Evolutionary conservation across 805 yeast species (phyloP).

Genomic region (Candida stauntonica): DNA sequence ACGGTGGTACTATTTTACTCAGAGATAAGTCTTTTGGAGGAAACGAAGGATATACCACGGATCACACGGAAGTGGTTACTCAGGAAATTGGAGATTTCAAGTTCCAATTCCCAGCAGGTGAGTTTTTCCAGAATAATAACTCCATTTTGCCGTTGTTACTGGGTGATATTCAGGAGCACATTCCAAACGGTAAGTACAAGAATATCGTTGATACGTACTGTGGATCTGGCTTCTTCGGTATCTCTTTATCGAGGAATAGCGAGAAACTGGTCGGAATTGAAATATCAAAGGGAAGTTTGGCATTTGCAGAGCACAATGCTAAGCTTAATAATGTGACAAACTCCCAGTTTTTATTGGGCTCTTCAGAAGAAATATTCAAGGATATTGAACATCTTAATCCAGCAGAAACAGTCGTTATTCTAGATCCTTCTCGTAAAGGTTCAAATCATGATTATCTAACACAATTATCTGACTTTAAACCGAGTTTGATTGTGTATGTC

Average conservation of each 20-base stretch:
- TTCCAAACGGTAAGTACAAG: slow-evolving; percentile 39
- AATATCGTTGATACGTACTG: slow-evolving; percentile 93
- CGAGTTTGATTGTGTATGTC: slow-evolving; percentile 80
- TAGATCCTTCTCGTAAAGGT: slow-evolving; percentile 97
- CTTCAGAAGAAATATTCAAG: slow-evolving; percentile 84
- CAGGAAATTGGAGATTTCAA: slow-evolving; percentile 66
- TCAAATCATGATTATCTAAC: slow-evolving; percentile 80
- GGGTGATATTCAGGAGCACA: slow-evolving; percentile 59
- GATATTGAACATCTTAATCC: slow-evolving; percentile 47
- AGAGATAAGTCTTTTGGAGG: slow-evolving; percentile 62
- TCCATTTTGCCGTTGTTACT: slow-evolving; percentile 86
- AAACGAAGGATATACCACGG: slow-evolving; percentile 57
- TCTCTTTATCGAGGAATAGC: slow-evolving; percentile 71
- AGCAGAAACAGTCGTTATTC: slow-evolving; percentile 75
- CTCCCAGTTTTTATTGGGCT: slow-evolving; percentile 79
- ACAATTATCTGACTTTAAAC: slow-evolving; percentile 79
- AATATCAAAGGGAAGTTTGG: slow-evolving; percentile 83
- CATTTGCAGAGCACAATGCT: slow-evolving; percentile 81
- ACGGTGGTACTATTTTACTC: slow-evolving; percentile 84
- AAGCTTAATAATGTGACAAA: slow-evolving; percentile 63
- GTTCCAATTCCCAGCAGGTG: slow-evolving; percentile 91
- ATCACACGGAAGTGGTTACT: slow-evolving; percentile 68
- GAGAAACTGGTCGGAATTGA: slow-evolving; percentile 87
- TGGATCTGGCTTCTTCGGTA: slow-evolving; percentile 90
- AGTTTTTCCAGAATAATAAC: slow-evolving; percentile 92